phyloP scores from a whole-genome alignment of 352 stramenopile genomes.

The Phytopythium delawarense region DNA sequence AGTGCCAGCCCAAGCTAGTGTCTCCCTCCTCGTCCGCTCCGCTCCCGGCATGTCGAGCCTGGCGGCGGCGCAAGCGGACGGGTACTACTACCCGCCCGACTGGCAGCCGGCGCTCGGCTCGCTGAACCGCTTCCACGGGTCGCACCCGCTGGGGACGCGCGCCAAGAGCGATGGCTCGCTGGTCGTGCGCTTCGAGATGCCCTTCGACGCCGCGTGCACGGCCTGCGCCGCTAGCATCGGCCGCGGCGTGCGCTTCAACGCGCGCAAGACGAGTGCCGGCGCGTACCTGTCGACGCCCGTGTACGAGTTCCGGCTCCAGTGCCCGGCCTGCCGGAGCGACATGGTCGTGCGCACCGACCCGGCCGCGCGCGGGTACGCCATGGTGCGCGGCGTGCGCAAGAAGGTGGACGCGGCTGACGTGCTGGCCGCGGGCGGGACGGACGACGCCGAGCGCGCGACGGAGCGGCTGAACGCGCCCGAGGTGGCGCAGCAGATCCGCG shows the following conservation, averaged over 20 bases:
- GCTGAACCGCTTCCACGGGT: conserved; percentile 81
- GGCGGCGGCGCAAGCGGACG: conserved; percentile 95
- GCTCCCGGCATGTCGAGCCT: conserved; percentile 91
- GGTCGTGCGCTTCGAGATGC: conserved; percentile 98
- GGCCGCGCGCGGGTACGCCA: conserved; percentile 85
- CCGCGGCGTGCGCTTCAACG: conserved; percentile 95
- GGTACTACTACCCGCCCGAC: conserved; percentile 95
- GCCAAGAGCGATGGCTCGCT: conserved; percentile 89
- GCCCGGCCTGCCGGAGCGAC: conserved; percentile 78
- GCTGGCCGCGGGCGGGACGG: conserved; percentile 30
- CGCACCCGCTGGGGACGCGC: conserved; percentile 68
- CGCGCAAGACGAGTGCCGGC: conserved; percentile 89
- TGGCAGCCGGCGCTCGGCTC: conserved; percentile 87
- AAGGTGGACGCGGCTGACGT: conserved; percentile 53
- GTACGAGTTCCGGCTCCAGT: conserved; percentile 95
- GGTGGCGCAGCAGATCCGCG: conserved; percentile 31
- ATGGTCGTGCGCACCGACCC: conserved; percentile 97
- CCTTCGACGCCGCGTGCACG: conserved; percentile 93
- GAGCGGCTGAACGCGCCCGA: conserved; percentile 56
- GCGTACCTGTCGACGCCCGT: conserved; percentile 91
- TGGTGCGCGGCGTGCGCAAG: conserved; percentile 86
- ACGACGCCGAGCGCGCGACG: conserved; percentile 34
- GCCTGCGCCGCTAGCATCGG: conserved; percentile 69
- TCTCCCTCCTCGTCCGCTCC: no score
- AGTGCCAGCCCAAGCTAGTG: no score